Conservation (phyloP, 1,284 basidiomycete species). For the Naganishia sp. region DNA sequence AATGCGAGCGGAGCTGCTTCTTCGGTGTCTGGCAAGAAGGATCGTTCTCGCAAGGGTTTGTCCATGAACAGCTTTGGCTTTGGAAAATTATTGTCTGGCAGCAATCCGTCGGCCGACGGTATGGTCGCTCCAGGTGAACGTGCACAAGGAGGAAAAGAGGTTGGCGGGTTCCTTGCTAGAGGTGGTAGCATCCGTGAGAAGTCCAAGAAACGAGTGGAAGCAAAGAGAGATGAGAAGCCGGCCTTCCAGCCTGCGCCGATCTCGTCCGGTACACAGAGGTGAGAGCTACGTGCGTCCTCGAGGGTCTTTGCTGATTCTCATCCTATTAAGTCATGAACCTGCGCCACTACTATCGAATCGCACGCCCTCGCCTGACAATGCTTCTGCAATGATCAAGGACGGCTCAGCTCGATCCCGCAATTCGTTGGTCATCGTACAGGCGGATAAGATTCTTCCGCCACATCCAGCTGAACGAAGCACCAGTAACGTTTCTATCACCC, state of each 20-base stretch:
- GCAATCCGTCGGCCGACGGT: slow-evolving; percentile 36
- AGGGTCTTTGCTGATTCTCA: not conserved
- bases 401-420: slow-evolving; percentile 47
- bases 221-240: not conserved
- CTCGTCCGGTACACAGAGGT: slow-evolving; percentile 1
- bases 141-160: slow-evolving; percentile 14
- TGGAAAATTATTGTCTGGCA: slow-evolving; percentile 61
- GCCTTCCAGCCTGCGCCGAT: not conserved
- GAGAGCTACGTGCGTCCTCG: not conserved
- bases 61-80: slow-evolving; percentile 75
- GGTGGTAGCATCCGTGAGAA: slow-evolving; percentile 26
- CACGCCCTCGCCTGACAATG: not conserved
- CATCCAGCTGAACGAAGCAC: slow-evolving; percentile 27
- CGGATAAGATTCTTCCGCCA: slow-evolving; percentile 29
- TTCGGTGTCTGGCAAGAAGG: slow-evolving; percentile 17
- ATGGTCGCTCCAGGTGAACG: slow-evolving; percentile 22
- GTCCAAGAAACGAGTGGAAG: slow-evolving; percentile 21
- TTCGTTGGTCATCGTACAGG: slow-evolving; percentile 29
- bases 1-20: slow-evolving; percentile 31
- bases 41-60: slow-evolving; percentile 61
- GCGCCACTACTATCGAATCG: slow-evolving; percentile 36
- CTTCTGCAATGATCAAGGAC: not conserved
- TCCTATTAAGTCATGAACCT: not conserved
- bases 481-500: slow-evolving; percentile 43
- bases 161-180: slow-evolving; percentile 8